A percentile compares a stretch with the other conserved stretches of the same genome.
These are phyloP conservation scores for Heracleum sosnowskyi DNA, from an alignment of 129 eudicot genomes.

Conservation along the genomic window DNA sequence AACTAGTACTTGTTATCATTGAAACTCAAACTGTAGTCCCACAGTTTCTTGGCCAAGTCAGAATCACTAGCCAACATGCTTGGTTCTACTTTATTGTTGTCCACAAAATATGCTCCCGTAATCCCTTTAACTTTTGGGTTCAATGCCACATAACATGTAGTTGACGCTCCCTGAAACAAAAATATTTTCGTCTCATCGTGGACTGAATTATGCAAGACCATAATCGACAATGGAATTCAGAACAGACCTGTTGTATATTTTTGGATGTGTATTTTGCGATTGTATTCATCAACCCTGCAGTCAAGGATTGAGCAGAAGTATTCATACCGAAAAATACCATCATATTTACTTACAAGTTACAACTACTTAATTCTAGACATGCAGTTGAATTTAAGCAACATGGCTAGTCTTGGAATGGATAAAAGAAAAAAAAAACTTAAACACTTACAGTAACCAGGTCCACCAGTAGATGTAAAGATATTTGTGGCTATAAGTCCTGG, in stretches of 20 bases:
- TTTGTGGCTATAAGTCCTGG: constrained; percentile 67
- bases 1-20: constrained; percentile 14
- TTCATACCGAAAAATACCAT: not conserved
- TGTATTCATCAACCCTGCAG: constrained; percentile 42
- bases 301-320: not conserved
- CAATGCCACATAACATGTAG: constrained; percentile 73
- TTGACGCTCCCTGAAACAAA: constrained; percentile 70
- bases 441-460: not conserved
- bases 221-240: not conserved
- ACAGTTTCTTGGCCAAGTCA: constrained; percentile 62
- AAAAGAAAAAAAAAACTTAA: not conserved
- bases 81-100: constrained; percentile 43
- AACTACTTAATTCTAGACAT: not conserved
- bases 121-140: constrained; percentile 70
- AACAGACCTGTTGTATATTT: constrained; percentile 56
- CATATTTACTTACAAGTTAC: not conserved
- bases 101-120: constrained; percentile 65
- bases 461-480: not conserved
- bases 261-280: constrained; percentile 43
- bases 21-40: constrained; percentile 76
- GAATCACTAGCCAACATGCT: constrained; percentile 41
- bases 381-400: not conserved
- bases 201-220: not conserved
- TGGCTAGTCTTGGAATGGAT: too few species aligned
- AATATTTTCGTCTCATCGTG: not conserved